Evolutionary conservation across 768 basidiomycete genomes (phyloP), one percentile per base, ranked within the genome.

Genomic region (Suillus subaureus): DNA sequence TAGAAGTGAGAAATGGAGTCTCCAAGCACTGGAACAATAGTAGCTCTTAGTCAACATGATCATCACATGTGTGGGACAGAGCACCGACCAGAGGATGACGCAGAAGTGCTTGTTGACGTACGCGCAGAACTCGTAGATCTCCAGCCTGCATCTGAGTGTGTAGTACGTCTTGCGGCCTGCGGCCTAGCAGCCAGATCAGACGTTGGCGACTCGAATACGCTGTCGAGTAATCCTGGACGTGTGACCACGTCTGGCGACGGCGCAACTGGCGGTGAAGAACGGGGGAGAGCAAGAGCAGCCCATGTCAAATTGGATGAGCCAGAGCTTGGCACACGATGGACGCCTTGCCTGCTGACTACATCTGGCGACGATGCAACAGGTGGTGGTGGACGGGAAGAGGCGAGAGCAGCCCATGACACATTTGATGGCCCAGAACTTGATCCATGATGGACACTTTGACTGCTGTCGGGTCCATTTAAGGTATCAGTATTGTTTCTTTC

Each of bases 11-110:
- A 58, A 18, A 28, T 39, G 11, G 39, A 26, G 5, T 43, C 58
- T 28, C 21, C 18, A 42, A 60, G 40, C 26, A 18, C 58, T 60
- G 26, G 12, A 21, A 7, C 13, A 42, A 18, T 18, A 12, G 18
- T 42, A 40, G 18, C 39, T 15, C 21, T 58, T 9, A 58, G 23
- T 39, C 6, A 33, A 56, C 13, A 21, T 21, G 3, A 42, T 60
- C 26, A 28, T 60, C 26, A 21, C 1, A 28, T 28, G 18, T 28
- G 21, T 33, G 11, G 26, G 23, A 58, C 23, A 58, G 2, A 40
- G 6, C 26, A 60, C 57, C 26, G 18, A 60, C 57, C 57, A 60
- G 61, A 61, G 23, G 61, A 61, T 26, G 61, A 28, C 23, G 54
- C 21, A 16, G 54, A 39, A 58, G 35, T 16, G 15, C 39, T 61